phyloP scores from a whole-genome alignment of 73 alveolate species.

The Tetrahymena thermophila region DNA sequence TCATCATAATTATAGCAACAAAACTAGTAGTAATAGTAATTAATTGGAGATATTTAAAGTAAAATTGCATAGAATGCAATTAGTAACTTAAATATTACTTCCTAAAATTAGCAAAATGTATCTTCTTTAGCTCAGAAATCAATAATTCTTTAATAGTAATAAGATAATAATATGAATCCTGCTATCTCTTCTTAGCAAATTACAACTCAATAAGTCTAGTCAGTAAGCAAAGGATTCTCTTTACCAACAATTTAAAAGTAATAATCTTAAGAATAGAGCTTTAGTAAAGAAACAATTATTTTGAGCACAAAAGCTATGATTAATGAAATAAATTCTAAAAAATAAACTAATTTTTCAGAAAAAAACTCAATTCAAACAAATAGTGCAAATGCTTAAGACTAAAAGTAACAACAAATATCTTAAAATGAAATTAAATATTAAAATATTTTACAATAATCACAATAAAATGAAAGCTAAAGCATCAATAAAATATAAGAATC shows the following conservation, averaged over 20 bases:
- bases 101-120: not conserved
- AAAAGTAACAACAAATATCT: too few relatives aligned
- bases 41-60: not conserved
- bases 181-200: too few relatives aligned
- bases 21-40: not conserved
- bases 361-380: not conserved
- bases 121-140: not conserved
- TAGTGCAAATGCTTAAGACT: not conserved
- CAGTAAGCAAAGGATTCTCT: not conserved
- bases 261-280: not conserved
- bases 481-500: not conserved
- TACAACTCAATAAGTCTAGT: not conserved
- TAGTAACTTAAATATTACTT: not conserved
- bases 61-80: not conserved
- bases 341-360: not conserved
- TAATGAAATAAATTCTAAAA: not conserved
- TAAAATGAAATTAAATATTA: not conserved
- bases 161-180: too few relatives aligned
- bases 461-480: not conserved
- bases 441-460: too few relatives aligned
- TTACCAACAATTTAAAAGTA: not conserved
- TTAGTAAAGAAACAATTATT: not conserved
- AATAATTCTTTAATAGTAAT: not conserved
- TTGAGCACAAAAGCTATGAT: not conserved
- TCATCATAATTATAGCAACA: not conserved